A percentile compares a stretch with the other conserved stretches of the same genome.
phyloP scores from a whole-genome alignment of 2,329 filamentous ascomycete species.

The Pseudopyricularia javanii region DNA sequence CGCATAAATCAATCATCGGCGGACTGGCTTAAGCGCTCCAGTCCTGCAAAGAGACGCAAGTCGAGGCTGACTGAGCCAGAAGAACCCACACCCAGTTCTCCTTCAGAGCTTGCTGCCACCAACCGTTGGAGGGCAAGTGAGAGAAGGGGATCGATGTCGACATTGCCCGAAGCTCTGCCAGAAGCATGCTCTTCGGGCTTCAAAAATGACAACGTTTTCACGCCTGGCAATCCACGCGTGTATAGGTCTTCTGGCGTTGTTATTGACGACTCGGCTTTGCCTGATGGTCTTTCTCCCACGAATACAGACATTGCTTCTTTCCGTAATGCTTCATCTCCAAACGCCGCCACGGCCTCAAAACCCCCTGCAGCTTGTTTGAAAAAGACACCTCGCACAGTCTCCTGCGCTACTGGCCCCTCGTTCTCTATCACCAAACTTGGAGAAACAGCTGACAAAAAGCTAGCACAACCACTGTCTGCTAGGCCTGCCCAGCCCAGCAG shows the following conservation, averaged over 20 bases:
- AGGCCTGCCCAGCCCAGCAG: not conserved
- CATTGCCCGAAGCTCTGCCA: not conserved
- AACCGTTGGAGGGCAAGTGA: not conserved
- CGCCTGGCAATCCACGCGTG: not conserved
- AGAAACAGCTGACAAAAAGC: not conserved
- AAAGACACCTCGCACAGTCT: not conserved
- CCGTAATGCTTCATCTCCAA: not conserved
- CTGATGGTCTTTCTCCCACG: not conserved
- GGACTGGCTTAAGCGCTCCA: conserved; percentile 1
- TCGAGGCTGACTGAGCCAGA: not conserved
- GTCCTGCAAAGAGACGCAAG: not conserved
- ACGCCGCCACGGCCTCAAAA: not conserved
- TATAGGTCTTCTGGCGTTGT: not conserved
- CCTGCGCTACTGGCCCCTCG: not conserved
- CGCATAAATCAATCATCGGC: not conserved
- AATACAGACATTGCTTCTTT: not conserved
- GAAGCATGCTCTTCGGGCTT: not conserved
- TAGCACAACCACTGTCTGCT: not conserved
- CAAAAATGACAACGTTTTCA: not conserved
- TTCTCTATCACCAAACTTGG: not conserved
- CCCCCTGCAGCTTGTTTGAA: not conserved
- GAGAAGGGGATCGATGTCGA: not conserved
- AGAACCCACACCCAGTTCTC: not conserved
- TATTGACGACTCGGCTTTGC: not conserved
- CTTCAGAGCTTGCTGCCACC: not conserved